phyloP scores from a whole-genome alignment of 768 basidiomycete species.

The Suillus sp. region DNA sequence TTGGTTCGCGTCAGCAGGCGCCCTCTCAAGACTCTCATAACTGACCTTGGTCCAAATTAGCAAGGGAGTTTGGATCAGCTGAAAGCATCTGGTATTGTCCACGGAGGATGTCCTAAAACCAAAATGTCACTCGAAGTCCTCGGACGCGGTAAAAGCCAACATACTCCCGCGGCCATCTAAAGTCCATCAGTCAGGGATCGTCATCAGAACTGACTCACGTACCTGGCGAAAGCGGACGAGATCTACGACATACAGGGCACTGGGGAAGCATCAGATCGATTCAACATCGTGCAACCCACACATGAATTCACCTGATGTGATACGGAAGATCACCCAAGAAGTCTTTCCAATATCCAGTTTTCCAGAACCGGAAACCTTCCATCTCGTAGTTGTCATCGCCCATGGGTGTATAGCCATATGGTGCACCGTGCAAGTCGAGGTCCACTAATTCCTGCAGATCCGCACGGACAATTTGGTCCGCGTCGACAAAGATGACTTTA shows the following conservation, averaged over 20 bases:
- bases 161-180: constrained; percentile 60
- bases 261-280: constrained; percentile 34
- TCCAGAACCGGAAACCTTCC: constrained; percentile 99
- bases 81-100: constrained; percentile 93
- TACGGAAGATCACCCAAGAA: constrained; percentile 84
- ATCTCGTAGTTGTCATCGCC: constrained; percentile 92
- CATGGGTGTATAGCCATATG: constrained; percentile 98
- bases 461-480: constrained; percentile 96
- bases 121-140: background rate
- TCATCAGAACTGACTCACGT: constrained; percentile 12
- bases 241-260: constrained; percentile 95
- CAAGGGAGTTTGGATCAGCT: constrained; percentile 90
- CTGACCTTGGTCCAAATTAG: constrained; percentile 91
- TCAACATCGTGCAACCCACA: background rate
- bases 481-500: constrained; percentile 99
- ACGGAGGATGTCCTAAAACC: constrained; percentile 74
- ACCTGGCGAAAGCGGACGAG: constrained; percentile 93
- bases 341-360: constrained; percentile 93
- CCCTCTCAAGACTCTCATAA: background rate
- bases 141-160: constrained; percentile 18
- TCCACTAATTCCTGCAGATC: constrained; percentile 95
- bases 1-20: constrained; percentile 27
- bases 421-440: constrained; percentile 87
- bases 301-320: constrained; percentile 79
- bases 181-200: constrained; percentile 7